Conservation (phyloP, 345 rosid species). For the Eutrema japonicum region DNA sequence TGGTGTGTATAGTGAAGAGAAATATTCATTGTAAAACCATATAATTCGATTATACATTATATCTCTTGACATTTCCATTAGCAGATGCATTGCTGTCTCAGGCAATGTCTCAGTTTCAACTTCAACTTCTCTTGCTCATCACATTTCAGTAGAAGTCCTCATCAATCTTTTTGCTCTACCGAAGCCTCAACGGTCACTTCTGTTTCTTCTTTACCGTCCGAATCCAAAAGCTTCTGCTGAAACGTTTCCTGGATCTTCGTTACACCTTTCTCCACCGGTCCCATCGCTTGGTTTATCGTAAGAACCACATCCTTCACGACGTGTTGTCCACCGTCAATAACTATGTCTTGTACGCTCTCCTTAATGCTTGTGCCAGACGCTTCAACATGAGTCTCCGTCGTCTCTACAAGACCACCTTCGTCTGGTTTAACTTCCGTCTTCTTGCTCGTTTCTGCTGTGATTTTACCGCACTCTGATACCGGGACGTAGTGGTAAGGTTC, state of each 20-base stretch:
- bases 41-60: neutral
- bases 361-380: conserved; percentile 78
- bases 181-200: conserved; percentile 48
- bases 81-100: neutral
- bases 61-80: conserved; percentile 4
- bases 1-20: conserved; percentile 2
- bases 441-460: conserved; percentile 53
- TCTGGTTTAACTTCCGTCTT: conserved; percentile 47
- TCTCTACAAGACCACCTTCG: conserved; percentile 49
- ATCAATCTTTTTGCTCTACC: conserved; percentile 23
- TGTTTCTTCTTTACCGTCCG: conserved; percentile 46
- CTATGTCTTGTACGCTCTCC: conserved; percentile 87
- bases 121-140: neutral
- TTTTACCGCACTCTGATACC: conserved; percentile 42
- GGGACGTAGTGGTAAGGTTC: conserved; percentile 62
- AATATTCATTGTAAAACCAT: neutral
- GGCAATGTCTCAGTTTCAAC: neutral
- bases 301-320: conserved; percentile 78
- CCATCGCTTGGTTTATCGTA: conserved; percentile 87
- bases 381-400: conserved; percentile 56
- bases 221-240: conserved; percentile 49
- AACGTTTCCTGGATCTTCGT: conserved; percentile 73
- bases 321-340: conserved; percentile 74
- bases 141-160: neutral
- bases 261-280: conserved; percentile 86